A percentile compares a stretch with the other conserved stretches of the same genome.
Conservation (phyloP, 2,329 filamentous ascomycete genomes). For the Dendryphion nanum region DNA sequence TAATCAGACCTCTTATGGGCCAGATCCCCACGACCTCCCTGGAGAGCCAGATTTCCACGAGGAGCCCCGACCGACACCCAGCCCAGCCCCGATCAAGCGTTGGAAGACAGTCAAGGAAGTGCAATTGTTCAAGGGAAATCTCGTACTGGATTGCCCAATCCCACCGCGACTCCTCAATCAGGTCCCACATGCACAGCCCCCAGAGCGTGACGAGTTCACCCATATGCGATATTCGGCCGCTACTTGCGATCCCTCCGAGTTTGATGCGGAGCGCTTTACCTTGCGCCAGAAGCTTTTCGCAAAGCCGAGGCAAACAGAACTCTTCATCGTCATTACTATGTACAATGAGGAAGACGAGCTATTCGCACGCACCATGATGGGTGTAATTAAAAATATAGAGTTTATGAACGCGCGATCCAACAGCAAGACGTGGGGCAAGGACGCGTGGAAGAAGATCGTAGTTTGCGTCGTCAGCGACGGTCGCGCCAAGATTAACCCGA, state of each 20-base stretch:
- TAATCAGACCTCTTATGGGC: conserved; percentile 60
- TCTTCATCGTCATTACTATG: conserved; percentile 97
- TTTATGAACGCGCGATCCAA: conserved; percentile 93
- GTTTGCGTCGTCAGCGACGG: conserved; percentile 97
- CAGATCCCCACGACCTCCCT: conserved; percentile 52
- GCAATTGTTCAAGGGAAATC: conserved; percentile 92
- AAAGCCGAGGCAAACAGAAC: conserved; percentile 86
- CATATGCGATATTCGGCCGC: conserved; percentile 94
- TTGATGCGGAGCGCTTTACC: conserved; percentile 86
- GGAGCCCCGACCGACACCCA: conserved; percentile 50
- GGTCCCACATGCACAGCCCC: conserved; percentile 74
- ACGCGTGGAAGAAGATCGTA: conserved; percentile 99
- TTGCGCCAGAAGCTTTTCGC: conserved; percentile 88
- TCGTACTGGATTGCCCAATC: conserved; percentile 94
- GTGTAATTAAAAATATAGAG: conserved; percentile 98
- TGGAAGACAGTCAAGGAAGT: conserved; percentile 99
- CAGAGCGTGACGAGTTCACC: conserved; percentile 81
- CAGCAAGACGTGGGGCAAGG: conserved; percentile 97
- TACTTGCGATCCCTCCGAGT: conserved; percentile 87
- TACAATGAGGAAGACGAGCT: conserved; percentile 98
- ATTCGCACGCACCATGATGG: conserved; percentile 92
- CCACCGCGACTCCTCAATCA: conserved; percentile 85
- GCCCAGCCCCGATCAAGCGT: conserved; percentile 68
- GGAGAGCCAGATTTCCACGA: conserved; percentile 44
- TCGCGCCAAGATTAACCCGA: conserved; percentile 91